Evolutionary conservation across 2,329 filamentous ascomycete species (phyloP).

Genomic region (Aphanoascus verrucosus): DNA sequence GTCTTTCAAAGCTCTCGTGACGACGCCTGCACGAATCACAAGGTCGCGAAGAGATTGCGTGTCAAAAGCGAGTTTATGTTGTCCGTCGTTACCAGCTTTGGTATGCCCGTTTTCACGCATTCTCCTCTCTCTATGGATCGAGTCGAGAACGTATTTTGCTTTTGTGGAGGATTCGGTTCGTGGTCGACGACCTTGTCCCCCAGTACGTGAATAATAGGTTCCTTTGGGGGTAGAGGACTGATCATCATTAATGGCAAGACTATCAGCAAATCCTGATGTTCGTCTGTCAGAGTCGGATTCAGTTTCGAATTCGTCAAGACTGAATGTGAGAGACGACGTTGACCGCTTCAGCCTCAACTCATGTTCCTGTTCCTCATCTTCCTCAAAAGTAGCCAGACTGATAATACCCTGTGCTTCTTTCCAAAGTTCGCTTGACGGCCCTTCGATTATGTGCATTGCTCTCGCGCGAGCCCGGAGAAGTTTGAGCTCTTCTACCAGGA

Average conservation of each 20-base stretch:
- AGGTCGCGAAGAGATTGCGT: slow-evolving; percentile 54
- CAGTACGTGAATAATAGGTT: background rate
- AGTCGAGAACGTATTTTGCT: slow-evolving; percentile 13
- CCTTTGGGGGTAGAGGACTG: background rate
- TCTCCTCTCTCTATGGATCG: slow-evolving; percentile 11
- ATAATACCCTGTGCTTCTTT: slow-evolving; percentile 57
- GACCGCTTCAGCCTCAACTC: slow-evolving; percentile 7
- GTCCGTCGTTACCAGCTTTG: slow-evolving; percentile 13
- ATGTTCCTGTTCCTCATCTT: slow-evolving; percentile 39
- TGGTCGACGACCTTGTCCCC: slow-evolving; percentile 11
- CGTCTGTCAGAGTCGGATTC: background rate
- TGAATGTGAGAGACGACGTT: slow-evolving; percentile 10
- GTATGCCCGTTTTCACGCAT: slow-evolving; percentile 1
- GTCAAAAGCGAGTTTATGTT: slow-evolving; percentile 53
- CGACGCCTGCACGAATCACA: slow-evolving; percentile 42
- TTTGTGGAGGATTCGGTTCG: slow-evolving; percentile 14
- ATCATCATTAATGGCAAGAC: background rate
- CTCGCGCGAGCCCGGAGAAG: slow-evolving; percentile 48
- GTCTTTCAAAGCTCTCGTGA: slow-evolving; percentile 41
- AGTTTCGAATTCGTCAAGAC: slow-evolving; percentile 6
- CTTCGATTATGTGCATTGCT: slow-evolving; percentile 43
- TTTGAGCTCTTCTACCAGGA: slow-evolving; percentile 55
- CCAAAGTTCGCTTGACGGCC: slow-evolving; percentile 47
- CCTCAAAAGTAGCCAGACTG: slow-evolving; percentile 54
- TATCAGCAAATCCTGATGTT: background rate